These are phyloP conservation scores for Gymnopilus junonius DNA, from an alignment of 768 basidiomycete species.

Conservation along the genomic window DNA sequence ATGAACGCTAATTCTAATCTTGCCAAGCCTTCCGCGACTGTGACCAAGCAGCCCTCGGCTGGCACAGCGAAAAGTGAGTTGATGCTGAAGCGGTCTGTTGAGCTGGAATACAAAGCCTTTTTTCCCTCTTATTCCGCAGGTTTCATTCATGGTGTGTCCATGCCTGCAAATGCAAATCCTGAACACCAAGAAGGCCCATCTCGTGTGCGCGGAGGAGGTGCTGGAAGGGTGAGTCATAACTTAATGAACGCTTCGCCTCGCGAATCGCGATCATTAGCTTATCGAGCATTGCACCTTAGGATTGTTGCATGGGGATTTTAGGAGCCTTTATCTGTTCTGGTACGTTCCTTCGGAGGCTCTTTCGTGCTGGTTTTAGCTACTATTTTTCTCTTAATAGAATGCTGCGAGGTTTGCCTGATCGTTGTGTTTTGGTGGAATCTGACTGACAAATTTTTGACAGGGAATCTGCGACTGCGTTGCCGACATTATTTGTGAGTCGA, in stretches of 20 bases:
- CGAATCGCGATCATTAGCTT: not conserved
- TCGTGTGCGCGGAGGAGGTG: constrained; percentile 17
- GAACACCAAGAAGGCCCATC: constrained; percentile 14
- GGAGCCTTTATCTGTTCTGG: constrained; percentile 16
- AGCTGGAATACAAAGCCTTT: not conserved
- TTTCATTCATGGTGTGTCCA: constrained; percentile 18
- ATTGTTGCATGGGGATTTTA: constrained; percentile 19
- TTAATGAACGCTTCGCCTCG: not conserved
- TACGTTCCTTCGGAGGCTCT: not conserved
- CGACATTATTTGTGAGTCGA: constrained; percentile 19
- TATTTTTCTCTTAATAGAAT: not conserved
- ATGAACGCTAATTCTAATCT: not conserved
- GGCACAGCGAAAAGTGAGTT: constrained; percentile 9
- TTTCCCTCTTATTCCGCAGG: constrained; percentile 1
- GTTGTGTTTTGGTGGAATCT: not conserved
- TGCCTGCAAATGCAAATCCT: constrained; percentile 18
- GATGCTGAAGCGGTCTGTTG: not conserved
- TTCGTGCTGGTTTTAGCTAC: not conserved
- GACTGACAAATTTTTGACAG: not conserved
- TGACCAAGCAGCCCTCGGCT: constrained; percentile 10
- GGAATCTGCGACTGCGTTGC: constrained; percentile 18
- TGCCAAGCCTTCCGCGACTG: not conserved
- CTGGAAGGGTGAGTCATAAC: constrained; percentile 12
- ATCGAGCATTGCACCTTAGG: not conserved
- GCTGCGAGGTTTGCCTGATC: constrained; percentile 11